A percentile compares a stretch with the other conserved stretches of the same genome.
These are phyloP conservation scores for Leccinum subatratum DNA, from an alignment of 1,284 basidiomycete genomes.

Conservation along the genomic window DNA sequence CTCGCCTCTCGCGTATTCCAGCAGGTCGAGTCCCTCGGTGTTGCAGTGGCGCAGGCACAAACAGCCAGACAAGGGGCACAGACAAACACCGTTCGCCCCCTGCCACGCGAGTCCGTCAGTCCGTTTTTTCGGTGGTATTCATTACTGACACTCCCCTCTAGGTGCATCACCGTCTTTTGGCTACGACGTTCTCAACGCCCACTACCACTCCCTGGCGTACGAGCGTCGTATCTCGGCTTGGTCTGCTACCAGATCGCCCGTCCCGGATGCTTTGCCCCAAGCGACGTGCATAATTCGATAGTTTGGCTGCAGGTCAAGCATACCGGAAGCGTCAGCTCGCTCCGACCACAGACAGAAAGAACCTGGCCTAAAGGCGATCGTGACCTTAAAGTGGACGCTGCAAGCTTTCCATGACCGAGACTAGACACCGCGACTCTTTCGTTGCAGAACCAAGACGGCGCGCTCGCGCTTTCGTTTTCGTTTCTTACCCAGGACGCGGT, in stretches of 20 bases:
- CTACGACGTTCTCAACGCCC: slow-evolving; percentile 58
- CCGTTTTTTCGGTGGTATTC: slow-evolving; percentile 12
- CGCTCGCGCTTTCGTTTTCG: too few relatives aligned
- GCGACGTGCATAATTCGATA: slow-evolving; percentile 56
- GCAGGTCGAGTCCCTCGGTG: slow-evolving; percentile 57
- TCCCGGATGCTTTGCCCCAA: slow-evolving; percentile 55
- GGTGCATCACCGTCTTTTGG: slow-evolving; percentile 49
- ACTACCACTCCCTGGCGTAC: slow-evolving; percentile 66
- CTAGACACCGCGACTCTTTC: slow-evolving; percentile 62
- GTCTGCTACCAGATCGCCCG: slow-evolving; percentile 60
- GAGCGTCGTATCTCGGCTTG: slow-evolving; percentile 65
- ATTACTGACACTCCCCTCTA: slow-evolving; percentile 17
- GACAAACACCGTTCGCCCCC: slow-evolving; percentile 53
- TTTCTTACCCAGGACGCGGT: too few relatives aligned
- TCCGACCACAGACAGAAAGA: slow-evolving; percentile 58
- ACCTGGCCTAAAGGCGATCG: slow-evolving; percentile 67
- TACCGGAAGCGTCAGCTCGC: slow-evolving; percentile 58
- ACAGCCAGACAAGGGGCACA: slow-evolving; percentile 56
- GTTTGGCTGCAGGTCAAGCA: slow-evolving; percentile 61
- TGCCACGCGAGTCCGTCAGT: too few relatives aligned
- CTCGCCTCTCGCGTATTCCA: slow-evolving; percentile 57
- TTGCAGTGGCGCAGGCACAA: slow-evolving; percentile 49
- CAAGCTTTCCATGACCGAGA: slow-evolving; percentile 74
- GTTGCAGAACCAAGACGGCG: slow-evolving; percentile 64
- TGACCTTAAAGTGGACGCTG: slow-evolving; percentile 86